Percentiles rank a stretch among this genome's conserved stretches.
phyloP scores from a whole-genome alignment of 768 basidiomycete species.

The Termitomyces sp. region DNA sequence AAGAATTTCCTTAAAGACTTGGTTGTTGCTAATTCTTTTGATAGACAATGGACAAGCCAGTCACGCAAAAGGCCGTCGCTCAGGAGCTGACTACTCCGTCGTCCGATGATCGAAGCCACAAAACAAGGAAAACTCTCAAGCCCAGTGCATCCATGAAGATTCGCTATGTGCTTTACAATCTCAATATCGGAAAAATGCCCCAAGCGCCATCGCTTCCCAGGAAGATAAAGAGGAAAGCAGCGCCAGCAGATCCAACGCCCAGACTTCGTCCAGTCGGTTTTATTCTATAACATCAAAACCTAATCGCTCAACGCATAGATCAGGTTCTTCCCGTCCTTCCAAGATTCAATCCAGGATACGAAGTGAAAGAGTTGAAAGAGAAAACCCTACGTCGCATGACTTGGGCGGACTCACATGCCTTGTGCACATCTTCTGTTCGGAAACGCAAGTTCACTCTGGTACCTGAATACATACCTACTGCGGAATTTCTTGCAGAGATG shows the following conservation, averaged over 20 bases:
- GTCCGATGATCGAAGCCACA: not conserved
- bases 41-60: not conserved
- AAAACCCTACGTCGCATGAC: conserved; percentile 12
- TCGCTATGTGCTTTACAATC: not conserved
- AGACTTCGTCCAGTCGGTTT: conserved; percentile 3
- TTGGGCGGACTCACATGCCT: conserved; percentile 5
- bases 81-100: not conserved
- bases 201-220: not conserved
- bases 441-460: conserved; percentile 1
- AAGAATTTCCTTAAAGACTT: not conserved
- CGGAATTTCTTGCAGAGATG: not conserved
- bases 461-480: not conserved
- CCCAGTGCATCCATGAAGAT: not conserved
- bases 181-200: not conserved
- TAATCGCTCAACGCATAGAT: not conserved
- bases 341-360: conserved; percentile 7
- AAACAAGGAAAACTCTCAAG: not conserved
- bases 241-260: not conserved
- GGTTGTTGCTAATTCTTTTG: not conserved
- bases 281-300: not conserved
- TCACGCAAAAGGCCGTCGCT: not conserved
- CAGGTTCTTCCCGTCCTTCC: conserved; percentile 7
- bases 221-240: not conserved
- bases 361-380: not conserved
- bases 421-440: conserved; percentile 8